Evolutionary conservation across 768 basidiomycete genomes (phyloP).

Genomic region (Mycena floridula): DNA sequence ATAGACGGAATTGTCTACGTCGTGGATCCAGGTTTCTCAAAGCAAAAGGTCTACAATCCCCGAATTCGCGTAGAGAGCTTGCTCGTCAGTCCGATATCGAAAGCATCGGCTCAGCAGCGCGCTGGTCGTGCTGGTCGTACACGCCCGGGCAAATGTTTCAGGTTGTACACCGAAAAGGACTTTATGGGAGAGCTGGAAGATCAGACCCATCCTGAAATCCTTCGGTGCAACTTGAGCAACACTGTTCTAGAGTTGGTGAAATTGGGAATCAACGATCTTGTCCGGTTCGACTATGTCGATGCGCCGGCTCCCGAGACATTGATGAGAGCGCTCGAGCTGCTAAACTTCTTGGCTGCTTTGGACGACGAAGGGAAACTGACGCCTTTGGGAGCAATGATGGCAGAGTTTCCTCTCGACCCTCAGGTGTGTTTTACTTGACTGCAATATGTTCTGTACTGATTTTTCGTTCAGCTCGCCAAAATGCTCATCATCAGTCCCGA

Average conservation of each 20-base stretch:
- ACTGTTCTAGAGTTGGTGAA: slow-evolving; percentile 92
- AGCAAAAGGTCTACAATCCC: slow-evolving; percentile 98
- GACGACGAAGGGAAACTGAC: slow-evolving; percentile 95
- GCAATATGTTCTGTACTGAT: neutral
- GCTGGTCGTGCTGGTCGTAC: slow-evolving; percentile 97
- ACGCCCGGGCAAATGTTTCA: slow-evolving; percentile 94
- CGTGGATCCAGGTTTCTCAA: slow-evolving; percentile 95
- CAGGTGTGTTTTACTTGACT: slow-evolving; percentile 47
- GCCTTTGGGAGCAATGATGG: slow-evolving; percentile 84
- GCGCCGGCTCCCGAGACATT: slow-evolving; percentile 94
- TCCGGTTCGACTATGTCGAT: slow-evolving; percentile 84
- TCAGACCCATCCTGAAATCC: slow-evolving; percentile 95
- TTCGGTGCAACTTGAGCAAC: slow-evolving; percentile 89
- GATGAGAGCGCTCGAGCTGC: slow-evolving; percentile 91
- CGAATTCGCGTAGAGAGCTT: slow-evolving; percentile 93
- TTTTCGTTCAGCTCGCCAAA: slow-evolving; percentile 63
- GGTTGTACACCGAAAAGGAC: slow-evolving; percentile 95
- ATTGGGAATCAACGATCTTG: slow-evolving; percentile 86
- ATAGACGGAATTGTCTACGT: slow-evolving; percentile 99
- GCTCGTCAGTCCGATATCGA: slow-evolving; percentile 91
- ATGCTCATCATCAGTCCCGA: slow-evolving; percentile 93
- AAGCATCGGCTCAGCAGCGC: slow-evolving; percentile 93
- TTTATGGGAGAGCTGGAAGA: slow-evolving; percentile 95
- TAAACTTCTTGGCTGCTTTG: slow-evolving; percentile 88
- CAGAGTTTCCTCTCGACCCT: slow-evolving; percentile 98